Conservation (phyloP, 2,329 filamentous ascomycete genomes). For the Arthrobotrys sphaeroides region DNA sequence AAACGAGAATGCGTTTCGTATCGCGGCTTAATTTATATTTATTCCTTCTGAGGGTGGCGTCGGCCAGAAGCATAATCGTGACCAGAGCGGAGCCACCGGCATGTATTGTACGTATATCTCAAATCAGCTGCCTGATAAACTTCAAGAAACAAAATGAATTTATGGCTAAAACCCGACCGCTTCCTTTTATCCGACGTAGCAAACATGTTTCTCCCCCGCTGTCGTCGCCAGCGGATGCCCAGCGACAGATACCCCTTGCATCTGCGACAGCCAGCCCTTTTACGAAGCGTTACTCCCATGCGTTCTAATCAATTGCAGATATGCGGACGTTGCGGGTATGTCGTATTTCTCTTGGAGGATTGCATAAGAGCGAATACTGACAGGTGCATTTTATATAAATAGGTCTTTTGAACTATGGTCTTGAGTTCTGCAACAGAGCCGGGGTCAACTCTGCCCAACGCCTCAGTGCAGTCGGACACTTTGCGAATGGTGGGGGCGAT, state of each 20-base stretch:
- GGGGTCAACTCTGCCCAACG: conserved; percentile 33
- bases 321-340: conserved; percentile 34
- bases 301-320: conserved; percentile 31
- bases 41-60: neutral
- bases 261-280: conserved; percentile 38
- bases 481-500: neutral
- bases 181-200: conserved; percentile 27
- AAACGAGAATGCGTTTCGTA: conserved; percentile 37
- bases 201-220: conserved; percentile 30
- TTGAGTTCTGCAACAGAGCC: conserved; percentile 30
- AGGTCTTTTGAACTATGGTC: conserved; percentile 36
- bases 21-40: conserved; percentile 10
- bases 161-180: conserved; percentile 1
- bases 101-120: conserved; percentile 40
- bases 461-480: conserved; percentile 17
- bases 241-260: conserved; percentile 22
- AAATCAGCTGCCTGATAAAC: conserved; percentile 17
- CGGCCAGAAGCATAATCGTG: conserved; percentile 12
- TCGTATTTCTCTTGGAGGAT: neutral
- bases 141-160: conserved; percentile 1
- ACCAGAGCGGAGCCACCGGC: conserved; percentile 26
- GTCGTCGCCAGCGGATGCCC: conserved; percentile 18
- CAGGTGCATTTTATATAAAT: neutral
- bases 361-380: conserved; percentile 11
- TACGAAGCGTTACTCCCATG: conserved; percentile 36